A percentile compares a stretch with the other conserved stretches of the same genome.
phyloP scores from a whole-genome alignment of 2,329 filamentous ascomycete species.

The Uncinocarpus reesii region DNA sequence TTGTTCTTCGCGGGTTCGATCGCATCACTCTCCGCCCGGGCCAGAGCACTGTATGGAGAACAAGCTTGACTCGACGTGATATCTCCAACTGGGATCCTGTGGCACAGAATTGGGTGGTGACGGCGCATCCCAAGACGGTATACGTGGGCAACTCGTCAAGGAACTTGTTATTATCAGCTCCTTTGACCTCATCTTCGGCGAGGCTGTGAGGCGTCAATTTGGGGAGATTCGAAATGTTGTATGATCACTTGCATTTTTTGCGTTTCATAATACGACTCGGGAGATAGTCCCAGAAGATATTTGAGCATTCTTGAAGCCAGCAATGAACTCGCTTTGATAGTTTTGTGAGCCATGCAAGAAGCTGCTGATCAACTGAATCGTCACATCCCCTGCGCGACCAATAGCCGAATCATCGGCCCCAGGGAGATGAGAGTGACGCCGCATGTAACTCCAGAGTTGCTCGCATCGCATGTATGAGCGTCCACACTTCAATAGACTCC shows the following conservation, averaged over 20 bases:
- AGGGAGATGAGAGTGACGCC: too few relatives aligned
- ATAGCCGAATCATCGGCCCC: too few relatives aligned
- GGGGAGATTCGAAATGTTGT: conserved; percentile 15
- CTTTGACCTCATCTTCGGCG: conserved; percentile 22
- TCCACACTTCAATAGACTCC: too few relatives aligned
- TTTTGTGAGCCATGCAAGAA: neutral
- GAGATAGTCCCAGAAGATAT: too few relatives aligned
- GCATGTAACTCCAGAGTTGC: too few relatives aligned
- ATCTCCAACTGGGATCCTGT: conserved; percentile 74
- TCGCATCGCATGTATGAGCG: too few relatives aligned
- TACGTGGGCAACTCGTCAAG: conserved; percentile 51
- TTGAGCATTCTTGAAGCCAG: conserved; percentile 17
- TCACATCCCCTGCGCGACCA: too few relatives aligned
- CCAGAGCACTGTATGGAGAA: conserved; percentile 54
- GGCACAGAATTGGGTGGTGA: conserved; percentile 73
- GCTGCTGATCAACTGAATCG: neutral
- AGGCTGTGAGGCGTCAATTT: conserved; percentile 20
- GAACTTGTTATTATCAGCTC: conserved; percentile 42
- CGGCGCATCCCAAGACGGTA: conserved; percentile 47
- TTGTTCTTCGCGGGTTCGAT: conserved; percentile 69
- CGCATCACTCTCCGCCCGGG: conserved; percentile 62
- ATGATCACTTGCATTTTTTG: neutral
- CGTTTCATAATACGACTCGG: too few relatives aligned
- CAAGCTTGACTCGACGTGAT: conserved; percentile 65
- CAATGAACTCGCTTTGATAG: neutral